Evolutionary conservation across 2,329 filamentous ascomycete species (phyloP).

Genomic region (Phaeophleospora eucalypticola): DNA sequence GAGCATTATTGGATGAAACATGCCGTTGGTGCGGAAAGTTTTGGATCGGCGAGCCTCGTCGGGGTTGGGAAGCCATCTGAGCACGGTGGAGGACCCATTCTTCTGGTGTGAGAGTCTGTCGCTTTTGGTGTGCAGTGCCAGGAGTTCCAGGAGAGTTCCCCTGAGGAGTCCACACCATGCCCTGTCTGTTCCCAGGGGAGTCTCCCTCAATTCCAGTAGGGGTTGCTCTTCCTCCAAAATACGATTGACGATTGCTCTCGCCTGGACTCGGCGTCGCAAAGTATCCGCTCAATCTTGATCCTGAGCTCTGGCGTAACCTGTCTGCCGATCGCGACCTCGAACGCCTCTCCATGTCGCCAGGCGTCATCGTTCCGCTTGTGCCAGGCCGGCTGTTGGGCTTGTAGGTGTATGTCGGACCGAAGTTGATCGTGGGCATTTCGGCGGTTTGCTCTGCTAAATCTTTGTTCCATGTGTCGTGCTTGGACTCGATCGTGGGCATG

Average conservation of each 20-base stretch:
- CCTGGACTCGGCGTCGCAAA: conserved; percentile 22
- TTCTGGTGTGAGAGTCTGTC: conserved; percentile 63
- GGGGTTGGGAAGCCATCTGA: conserved; percentile 46
- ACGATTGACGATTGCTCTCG: conserved; percentile 31
- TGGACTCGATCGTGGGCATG: conserved; percentile 39
- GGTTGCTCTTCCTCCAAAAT: conserved; percentile 30
- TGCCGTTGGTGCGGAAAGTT: conserved; percentile 26
- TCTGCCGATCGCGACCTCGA: conserved; percentile 29
- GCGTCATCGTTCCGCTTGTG: conserved; percentile 51
- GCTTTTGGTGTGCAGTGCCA: conserved; percentile 43
- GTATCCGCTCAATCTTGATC: conserved; percentile 16
- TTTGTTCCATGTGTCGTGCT: conserved; percentile 32
- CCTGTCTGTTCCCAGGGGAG: conserved; percentile 52
- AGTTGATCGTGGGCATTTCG: conserved; percentile 72
- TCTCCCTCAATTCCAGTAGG: conserved; percentile 29
- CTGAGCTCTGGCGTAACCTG: conserved; percentile 22
- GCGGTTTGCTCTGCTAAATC: conserved; percentile 38
- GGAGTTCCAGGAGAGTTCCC: conserved; percentile 33
- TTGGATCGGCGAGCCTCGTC: conserved; percentile 25
- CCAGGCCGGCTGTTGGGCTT: conserved; percentile 51
- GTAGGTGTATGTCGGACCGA: conserved; percentile 77
- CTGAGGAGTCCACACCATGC: conserved; percentile 65
- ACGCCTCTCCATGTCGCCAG: conserved; percentile 26
- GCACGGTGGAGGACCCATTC: conserved; percentile 80
- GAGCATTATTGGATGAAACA: conserved; percentile 16